Percentiles rank a stretch among this genome's conserved stretches.
Evolutionary conservation across 805 yeast species (phyloP).

Genomic region (Candida qinlingensis): DNA sequence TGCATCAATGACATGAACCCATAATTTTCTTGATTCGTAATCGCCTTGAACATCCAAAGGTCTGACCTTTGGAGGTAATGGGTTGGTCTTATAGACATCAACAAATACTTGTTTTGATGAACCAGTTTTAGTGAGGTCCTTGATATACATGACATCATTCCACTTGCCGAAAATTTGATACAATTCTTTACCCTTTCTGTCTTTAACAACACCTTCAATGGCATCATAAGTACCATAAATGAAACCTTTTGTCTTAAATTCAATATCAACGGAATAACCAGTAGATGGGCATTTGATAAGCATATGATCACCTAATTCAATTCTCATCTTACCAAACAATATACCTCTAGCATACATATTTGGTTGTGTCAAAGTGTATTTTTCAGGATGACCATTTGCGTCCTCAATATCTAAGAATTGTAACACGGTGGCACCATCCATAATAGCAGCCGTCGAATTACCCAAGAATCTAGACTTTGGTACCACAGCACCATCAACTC

Average conservation of each 20-base stretch:
- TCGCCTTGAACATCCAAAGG: slow-evolving; percentile 76
- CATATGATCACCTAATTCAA: slow-evolving; percentile 92
- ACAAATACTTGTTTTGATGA: slow-evolving; percentile 44
- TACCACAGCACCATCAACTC: slow-evolving; percentile 83
- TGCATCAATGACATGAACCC: slow-evolving; percentile 81
- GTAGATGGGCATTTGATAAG: slow-evolving; percentile 56
- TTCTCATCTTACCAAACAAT: slow-evolving; percentile 80
- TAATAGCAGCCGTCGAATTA: slow-evolving; percentile 93
- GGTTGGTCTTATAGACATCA: slow-evolving; percentile 52
- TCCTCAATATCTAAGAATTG: slow-evolving; percentile 58
- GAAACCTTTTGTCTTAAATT: slow-evolving; percentile 92
- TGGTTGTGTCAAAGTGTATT: slow-evolving; percentile 86
- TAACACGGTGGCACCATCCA: slow-evolving; percentile 84
- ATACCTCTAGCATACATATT: slow-evolving; percentile 94
- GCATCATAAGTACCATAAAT: slow-evolving; percentile 90
- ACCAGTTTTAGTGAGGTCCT: slow-evolving; percentile 41
- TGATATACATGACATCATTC: slow-evolving; percentile 80
- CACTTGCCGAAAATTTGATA: slow-evolving; percentile 84
- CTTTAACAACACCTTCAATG: slow-evolving; percentile 68
- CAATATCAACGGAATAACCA: slow-evolving; percentile 70
- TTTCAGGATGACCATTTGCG: slow-evolving; percentile 48
- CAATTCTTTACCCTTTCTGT: slow-evolving; percentile 46
- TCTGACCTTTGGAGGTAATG: slow-evolving; percentile 63
- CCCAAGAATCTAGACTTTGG: slow-evolving; percentile 90
- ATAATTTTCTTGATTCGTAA: slow-evolving; percentile 74